Percentiles rank a stretch among this genome's conserved stretches.
phyloP scores from a whole-genome alignment of 305 asterid species.

The Andrographis paniculata region DNA sequence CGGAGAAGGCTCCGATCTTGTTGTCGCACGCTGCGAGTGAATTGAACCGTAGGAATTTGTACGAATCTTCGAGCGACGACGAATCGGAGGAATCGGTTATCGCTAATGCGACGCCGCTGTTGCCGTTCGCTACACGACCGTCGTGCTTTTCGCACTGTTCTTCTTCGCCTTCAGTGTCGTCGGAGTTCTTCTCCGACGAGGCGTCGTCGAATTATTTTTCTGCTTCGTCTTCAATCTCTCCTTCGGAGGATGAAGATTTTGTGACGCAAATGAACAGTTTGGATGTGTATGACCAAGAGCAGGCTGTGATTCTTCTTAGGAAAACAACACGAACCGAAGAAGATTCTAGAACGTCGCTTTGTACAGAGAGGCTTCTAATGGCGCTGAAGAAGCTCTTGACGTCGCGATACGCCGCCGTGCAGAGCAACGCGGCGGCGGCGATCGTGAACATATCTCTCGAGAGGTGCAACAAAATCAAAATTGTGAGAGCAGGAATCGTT shows the following conservation, averaged over 20 bases:
- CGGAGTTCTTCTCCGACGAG: conserved; percentile 4
- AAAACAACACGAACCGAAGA: conserved; percentile 40
- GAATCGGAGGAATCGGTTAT: conserved; percentile 58
- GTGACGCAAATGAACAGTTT: conserved; percentile 26
- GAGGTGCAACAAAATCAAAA: conserved; percentile 37
- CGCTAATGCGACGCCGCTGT: conserved; percentile 34
- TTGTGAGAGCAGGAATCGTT: conserved; percentile 42
- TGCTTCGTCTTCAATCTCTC: conserved; percentile 21
- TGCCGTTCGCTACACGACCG: conserved; percentile 41
- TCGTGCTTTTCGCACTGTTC: conserved; percentile 42
- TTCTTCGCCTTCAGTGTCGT: conserved; percentile 23
- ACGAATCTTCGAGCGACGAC: conserved; percentile 39
- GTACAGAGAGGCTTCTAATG: conserved; percentile 34
- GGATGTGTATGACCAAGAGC: conserved; percentile 48
- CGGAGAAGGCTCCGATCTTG: conserved; percentile 23
- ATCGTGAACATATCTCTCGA: conserved; percentile 52
- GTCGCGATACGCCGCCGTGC: conserved; percentile 38
- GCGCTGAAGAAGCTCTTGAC: conserved; percentile 34
- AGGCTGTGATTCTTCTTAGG: conserved; percentile 36
- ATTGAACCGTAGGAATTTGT: conserved; percentile 22
- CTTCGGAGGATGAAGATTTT: conserved; percentile 29
- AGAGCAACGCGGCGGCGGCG: conserved; percentile 42
- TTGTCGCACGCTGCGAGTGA: conserved; percentile 34
- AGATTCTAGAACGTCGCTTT: conserved; percentile 34
- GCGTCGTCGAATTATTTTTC: conserved; percentile 2